Percentiles rank a stretch among this genome's conserved stretches.
Evolutionary conservation across 495 filamentous ascomycete species (phyloP).

Genomic region (Neurospora sp.): DNA sequence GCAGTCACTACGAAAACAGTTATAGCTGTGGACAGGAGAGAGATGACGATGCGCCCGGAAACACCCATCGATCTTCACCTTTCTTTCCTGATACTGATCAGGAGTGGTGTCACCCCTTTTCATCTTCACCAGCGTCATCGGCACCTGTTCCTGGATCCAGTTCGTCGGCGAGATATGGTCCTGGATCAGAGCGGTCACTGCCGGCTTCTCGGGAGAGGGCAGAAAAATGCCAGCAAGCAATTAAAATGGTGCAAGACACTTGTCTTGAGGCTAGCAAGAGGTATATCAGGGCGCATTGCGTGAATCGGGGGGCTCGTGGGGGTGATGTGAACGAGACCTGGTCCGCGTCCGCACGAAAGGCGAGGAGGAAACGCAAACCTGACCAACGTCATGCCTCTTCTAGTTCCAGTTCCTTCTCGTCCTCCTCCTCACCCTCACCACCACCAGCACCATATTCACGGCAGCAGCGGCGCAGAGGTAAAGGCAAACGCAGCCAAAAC

Average conservation of each 20-base stretch:
- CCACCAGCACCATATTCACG: not conserved
- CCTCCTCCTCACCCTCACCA: not conserved
- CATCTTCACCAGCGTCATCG: not conserved
- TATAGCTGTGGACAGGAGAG: not conserved
- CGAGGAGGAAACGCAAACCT: not conserved
- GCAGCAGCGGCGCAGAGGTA: not conserved
- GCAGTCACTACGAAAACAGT: not conserved
- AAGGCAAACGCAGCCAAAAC: not conserved
- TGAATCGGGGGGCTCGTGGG: conserved; percentile 4
- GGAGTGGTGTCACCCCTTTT: not conserved
- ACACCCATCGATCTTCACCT: not conserved
- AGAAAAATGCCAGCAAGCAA: not conserved
- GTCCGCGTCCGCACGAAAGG: not conserved
- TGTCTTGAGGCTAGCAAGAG: conserved; percentile 17
- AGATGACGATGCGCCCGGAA: not conserved
- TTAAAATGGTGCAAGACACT: conserved; percentile 8
- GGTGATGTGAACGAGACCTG: not conserved
- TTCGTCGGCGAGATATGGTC: not conserved
- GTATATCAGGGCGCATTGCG: conserved; percentile 15
- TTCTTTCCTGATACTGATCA: not conserved
- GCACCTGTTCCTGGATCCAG: not conserved
- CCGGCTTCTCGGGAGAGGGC: not conserved
- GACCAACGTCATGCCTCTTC: not conserved
- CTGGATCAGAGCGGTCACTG: not conserved
- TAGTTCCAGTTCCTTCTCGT: not conserved